These are phyloP conservation scores for Neocatenulostroma microsporum DNA, from an alignment of 2,329 filamentous ascomycete species.

Conservation along the genomic window DNA sequence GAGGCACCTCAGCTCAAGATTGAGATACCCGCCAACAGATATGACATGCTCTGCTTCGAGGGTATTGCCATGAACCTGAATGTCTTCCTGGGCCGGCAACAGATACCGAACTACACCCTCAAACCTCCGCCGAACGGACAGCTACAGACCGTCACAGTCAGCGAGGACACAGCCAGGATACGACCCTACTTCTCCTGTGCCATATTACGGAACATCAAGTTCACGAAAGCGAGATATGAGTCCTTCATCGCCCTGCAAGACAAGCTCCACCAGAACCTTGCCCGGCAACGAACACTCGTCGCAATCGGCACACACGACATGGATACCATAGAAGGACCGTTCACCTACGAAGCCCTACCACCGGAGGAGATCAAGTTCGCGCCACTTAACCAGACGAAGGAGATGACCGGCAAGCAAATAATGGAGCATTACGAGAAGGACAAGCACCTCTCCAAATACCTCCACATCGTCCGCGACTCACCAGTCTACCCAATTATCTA, in stretches of 20 bases:
- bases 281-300: constrained; percentile 86
- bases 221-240: constrained; percentile 84
- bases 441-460: constrained; percentile 79
- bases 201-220: constrained; percentile 81
- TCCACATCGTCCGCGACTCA: constrained; percentile 90
- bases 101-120: constrained; percentile 72
- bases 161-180: constrained; percentile 59
- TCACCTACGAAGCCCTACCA: constrained; percentile 87
- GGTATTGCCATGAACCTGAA: constrained; percentile 93
- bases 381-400: constrained; percentile 83
- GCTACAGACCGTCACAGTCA: constrained; percentile 70
- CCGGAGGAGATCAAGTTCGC: constrained; percentile 89
- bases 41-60: constrained; percentile 95
- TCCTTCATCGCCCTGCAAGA: constrained; percentile 98
- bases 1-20: constrained; percentile 94
- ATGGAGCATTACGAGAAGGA: constrained; percentile 95
- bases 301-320: constrained; percentile 96
- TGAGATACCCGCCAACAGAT: constrained; percentile 87
- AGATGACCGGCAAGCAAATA: constrained; percentile 78
- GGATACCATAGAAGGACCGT: constrained; percentile 86
- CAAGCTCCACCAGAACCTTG: constrained; percentile 94
- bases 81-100: constrained; percentile 73
- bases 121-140: constrained; percentile 64
- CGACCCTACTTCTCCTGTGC: constrained; percentile 84
- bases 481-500: constrained; percentile 94